These are phyloP conservation scores for Backusella mclennaniae DNA, from an alignment of 192 early-diverging fungal genomes.

Conservation along the genomic window DNA sequence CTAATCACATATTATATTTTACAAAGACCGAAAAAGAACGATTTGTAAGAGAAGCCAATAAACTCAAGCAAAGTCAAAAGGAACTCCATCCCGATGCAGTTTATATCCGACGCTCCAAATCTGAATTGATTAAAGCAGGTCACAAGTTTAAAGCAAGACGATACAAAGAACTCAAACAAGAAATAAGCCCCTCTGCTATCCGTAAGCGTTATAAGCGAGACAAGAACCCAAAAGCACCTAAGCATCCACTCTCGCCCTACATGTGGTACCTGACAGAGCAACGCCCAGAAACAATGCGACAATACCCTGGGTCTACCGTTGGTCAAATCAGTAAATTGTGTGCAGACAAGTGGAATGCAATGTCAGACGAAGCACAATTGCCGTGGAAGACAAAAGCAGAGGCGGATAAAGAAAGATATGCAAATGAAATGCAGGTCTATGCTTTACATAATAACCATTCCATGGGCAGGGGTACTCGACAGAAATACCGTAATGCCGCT, in stretches of 20 bases:
- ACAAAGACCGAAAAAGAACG: slow-evolving; percentile 33
- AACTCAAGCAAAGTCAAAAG: slow-evolving; percentile 48
- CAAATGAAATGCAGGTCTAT: slow-evolving; percentile 59
- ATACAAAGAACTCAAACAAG: neutral
- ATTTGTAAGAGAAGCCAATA: slow-evolving; percentile 42
- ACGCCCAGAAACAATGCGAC: slow-evolving; percentile 53
- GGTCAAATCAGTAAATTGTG: slow-evolving; percentile 69
- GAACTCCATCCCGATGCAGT: slow-evolving; percentile 51
- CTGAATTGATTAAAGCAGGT: slow-evolving; percentile 51
- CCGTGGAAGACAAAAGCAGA: slow-evolving; percentile 55
- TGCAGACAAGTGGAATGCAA: slow-evolving; percentile 50
- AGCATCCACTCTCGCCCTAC: slow-evolving; percentile 72
- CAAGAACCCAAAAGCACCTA: slow-evolving; percentile 59
- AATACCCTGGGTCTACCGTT: slow-evolving; percentile 59
- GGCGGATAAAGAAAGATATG: slow-evolving; percentile 60
- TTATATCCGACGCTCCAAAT: slow-evolving; percentile 58
- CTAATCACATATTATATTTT: neutral
- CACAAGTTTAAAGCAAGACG: slow-evolving; percentile 1
- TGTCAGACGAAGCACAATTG: slow-evolving; percentile 46
- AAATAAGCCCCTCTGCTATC: neutral
- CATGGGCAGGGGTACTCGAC: slow-evolving; percentile 25
- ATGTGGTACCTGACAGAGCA: slow-evolving; percentile 62
- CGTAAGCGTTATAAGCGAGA: slow-evolving; percentile 45
- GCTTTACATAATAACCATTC: slow-evolving; percentile 11
- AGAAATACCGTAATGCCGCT: slow-evolving; percentile 20